These are phyloP conservation scores for Saccharomyces hybrid DNA, from an alignment of 1,139 yeast genomes.

Conservation along the genomic window DNA sequence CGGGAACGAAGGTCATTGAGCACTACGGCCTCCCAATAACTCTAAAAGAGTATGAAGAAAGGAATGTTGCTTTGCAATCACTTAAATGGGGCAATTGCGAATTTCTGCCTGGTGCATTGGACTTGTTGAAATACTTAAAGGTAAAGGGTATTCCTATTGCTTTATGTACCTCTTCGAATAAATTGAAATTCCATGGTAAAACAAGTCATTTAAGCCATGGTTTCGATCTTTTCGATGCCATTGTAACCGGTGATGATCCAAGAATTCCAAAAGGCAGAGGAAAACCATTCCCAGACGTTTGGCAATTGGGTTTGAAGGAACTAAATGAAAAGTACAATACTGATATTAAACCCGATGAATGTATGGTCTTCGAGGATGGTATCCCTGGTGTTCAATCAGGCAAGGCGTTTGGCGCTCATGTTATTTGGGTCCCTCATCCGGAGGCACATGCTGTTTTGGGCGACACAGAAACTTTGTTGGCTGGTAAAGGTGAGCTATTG, in stretches of 20 bases:
- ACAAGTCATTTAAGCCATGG: slow-evolving; percentile 59
- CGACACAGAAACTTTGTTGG: slow-evolving; percentile 42
- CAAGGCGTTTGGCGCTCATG: slow-evolving; percentile 71
- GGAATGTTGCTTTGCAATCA: slow-evolving; percentile 49
- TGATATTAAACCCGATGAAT: slow-evolving; percentile 60
- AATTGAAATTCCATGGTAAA: slow-evolving; percentile 52
- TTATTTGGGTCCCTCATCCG: slow-evolving; percentile 87
- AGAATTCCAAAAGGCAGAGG: slow-evolving; percentile 80
- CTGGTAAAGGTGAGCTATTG: slow-evolving; percentile 51
- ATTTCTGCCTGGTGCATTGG: slow-evolving; percentile 80
- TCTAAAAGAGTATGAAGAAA: slow-evolving; percentile 49
- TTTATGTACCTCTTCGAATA: slow-evolving; percentile 81
- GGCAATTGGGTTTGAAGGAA: slow-evolving; percentile 70
- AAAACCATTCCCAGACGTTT: slow-evolving; percentile 88
- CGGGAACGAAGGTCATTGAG: slow-evolving; percentile 57
- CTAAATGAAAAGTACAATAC: slow-evolving; percentile 47
- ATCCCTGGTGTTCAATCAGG: slow-evolving; percentile 84
- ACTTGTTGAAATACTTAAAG: slow-evolving; percentile 49
- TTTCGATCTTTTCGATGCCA: slow-evolving; percentile 56
- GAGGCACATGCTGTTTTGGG: slow-evolving; percentile 52
- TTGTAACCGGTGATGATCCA: slow-evolving; percentile 82
- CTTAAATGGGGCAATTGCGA: slow-evolving; percentile 53
- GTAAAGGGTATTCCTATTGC: slow-evolving; percentile 63
- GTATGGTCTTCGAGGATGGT: slow-evolving; percentile 90
- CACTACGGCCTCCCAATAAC: slow-evolving; percentile 62